Conservation (phyloP, 352 stramenopile genomes). For the Phytophthora pseudosyringae region DNA sequence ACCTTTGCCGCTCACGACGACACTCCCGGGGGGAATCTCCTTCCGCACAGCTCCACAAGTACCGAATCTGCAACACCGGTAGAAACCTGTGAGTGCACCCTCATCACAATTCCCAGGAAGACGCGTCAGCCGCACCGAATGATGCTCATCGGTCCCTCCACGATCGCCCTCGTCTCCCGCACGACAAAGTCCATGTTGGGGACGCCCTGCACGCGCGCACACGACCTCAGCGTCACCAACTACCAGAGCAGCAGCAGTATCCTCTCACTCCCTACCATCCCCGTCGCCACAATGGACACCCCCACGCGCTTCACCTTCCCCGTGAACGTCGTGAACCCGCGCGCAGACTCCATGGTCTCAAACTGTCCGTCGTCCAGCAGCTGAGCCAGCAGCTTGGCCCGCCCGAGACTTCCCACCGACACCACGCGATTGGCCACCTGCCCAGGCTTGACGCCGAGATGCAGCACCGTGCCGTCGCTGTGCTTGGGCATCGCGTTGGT, state of each 20-base stretch:
- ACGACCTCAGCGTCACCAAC: neutral
- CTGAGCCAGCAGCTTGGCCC: constrained; percentile 39
- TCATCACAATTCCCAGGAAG: neutral
- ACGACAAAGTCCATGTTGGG: constrained; percentile 85
- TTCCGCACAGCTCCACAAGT: constrained; percentile 56
- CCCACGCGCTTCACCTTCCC: constrained; percentile 46
- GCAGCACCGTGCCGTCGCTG: constrained; percentile 48
- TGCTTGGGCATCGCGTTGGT: constrained; percentile 54
- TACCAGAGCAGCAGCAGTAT: neutral
- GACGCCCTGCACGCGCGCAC: constrained; percentile 37
- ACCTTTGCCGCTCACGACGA: constrained; percentile 61
- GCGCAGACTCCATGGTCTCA: constrained; percentile 40
- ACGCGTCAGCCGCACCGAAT: constrained; percentile 37
- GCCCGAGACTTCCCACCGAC: constrained; percentile 51
- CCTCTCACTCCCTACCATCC: constrained; percentile 45
- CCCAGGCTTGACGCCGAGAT: constrained; percentile 49
- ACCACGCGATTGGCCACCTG: constrained; percentile 58
- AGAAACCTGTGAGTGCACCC: neutral
- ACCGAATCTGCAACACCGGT: constrained; percentile 39
- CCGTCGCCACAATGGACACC: constrained; percentile 67
- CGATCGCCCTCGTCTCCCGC: constrained; percentile 58
- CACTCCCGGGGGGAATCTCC: constrained; percentile 49
- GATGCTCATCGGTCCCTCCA: constrained; percentile 58
- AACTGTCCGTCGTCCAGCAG: constrained; percentile 42
- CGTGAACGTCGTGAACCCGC: constrained; percentile 72